phyloP scores from a whole-genome alignment of 331 rosid genomes.

The Stylosanthes scabra region DNA sequence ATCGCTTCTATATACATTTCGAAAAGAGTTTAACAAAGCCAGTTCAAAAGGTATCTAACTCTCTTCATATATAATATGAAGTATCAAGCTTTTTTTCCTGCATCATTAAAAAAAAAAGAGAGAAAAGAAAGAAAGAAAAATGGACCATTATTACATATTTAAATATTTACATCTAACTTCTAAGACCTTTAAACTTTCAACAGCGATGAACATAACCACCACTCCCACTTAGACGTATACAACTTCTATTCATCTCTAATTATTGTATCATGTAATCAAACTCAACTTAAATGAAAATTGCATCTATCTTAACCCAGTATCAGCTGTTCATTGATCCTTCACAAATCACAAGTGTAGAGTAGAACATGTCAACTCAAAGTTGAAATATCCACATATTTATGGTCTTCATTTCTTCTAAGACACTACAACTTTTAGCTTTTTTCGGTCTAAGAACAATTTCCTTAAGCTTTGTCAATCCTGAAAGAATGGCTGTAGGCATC shows the following conservation, averaged over 20 bases:
- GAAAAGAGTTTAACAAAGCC: slow-evolving; percentile 4
- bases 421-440: neutral
- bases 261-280: neutral
- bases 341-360: neutral
- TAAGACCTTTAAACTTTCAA: neutral
- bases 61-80: neutral
- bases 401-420: slow-evolving; percentile 3
- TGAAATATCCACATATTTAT: slow-evolving; percentile 1
- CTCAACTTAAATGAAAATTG: neutral
- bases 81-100: neutral
- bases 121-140: no score
- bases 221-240: neutral
- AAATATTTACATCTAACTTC: neutral
- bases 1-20: slow-evolving; percentile 2
- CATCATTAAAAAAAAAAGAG: slow-evolving; percentile 15
- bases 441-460: neutral
- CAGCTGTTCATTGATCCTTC: slow-evolving; percentile 20
- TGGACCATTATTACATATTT: neutral
- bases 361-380: slow-evolving; percentile 26
- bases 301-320: neutral
- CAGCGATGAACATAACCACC: neutral
- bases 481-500: neutral
- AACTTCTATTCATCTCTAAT: neutral
- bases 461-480: neutral
- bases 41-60: neutral